Conservation (phyloP, 2,329 filamentous ascomycete genomes). For the Aaosphaeria pasadenensis region DNA sequence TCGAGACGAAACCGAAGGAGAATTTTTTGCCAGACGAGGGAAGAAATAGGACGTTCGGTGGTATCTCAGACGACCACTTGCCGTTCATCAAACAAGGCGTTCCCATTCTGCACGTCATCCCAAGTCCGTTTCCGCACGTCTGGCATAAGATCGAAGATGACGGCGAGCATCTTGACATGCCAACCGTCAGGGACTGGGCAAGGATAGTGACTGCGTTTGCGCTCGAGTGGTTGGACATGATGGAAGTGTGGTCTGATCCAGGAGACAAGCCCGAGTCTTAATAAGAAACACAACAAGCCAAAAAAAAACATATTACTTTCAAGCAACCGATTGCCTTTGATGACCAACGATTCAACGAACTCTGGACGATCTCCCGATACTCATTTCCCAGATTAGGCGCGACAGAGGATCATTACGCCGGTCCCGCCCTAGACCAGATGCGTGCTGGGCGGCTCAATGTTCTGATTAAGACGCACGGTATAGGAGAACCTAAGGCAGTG, state of each 20-base stretch:
- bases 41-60: constrained; percentile 21
- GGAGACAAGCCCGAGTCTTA: too few relatives aligned
- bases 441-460: too few relatives aligned
- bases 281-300: too few relatives aligned
- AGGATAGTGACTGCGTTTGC: constrained; percentile 79
- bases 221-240: constrained; percentile 89
- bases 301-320: too few relatives aligned
- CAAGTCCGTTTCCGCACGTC: constrained; percentile 72
- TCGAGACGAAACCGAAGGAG: constrained; percentile 57
- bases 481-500: too few relatives aligned
- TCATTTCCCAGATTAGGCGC: too few relatives aligned
- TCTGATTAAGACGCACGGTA: too few relatives aligned
- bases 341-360: too few relatives aligned
- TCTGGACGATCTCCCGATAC: too few relatives aligned
- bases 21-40: constrained; percentile 51
- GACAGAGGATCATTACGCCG: too few relatives aligned
- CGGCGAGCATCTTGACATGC: constrained; percentile 75
- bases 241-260: constrained; percentile 36
- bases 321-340: too few relatives aligned
- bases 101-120: constrained; percentile 85
- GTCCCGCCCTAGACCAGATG: too few relatives aligned
- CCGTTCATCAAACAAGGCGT: constrained; percentile 88
- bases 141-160: constrained; percentile 89
- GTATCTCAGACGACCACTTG: constrained; percentile 82
- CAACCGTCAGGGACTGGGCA: constrained; percentile 83